These are phyloP conservation scores for Wilcoxina mikolae DNA, from an alignment of 495 filamentous ascomycete species.

Conservation along the genomic window DNA sequence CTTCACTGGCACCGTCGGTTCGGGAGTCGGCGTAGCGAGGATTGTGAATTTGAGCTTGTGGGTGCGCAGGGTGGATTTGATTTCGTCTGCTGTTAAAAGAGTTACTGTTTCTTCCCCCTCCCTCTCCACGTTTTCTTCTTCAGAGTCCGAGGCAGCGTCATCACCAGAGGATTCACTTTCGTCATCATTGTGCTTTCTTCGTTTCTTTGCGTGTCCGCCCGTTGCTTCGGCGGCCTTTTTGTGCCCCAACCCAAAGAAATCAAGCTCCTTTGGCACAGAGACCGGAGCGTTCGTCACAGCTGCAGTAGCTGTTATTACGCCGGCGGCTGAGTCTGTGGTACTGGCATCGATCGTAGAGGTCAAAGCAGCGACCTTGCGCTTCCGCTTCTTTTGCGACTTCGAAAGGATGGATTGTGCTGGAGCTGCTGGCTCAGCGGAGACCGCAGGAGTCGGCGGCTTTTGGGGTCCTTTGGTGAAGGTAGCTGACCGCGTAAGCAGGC, in stretches of 20 bases:
- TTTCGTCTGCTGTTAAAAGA: constrained; percentile 46
- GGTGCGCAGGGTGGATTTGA: constrained; percentile 55
- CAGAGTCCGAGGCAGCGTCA: not conserved
- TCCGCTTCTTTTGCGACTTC: not conserved
- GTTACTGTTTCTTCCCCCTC: constrained; percentile 21
- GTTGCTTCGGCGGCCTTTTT: not conserved
- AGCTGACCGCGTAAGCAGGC: constrained; percentile 49
- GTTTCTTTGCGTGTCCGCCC: not conserved
- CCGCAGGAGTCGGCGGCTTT: constrained; percentile 34
- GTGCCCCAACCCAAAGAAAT: not conserved
- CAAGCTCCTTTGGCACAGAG: not conserved
- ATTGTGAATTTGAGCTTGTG: constrained; percentile 81
- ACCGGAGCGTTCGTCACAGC: not conserved
- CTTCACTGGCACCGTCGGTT: constrained; percentile 27
- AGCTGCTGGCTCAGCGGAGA: not conserved
- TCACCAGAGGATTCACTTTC: not conserved
- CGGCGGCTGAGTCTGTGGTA: not conserved
- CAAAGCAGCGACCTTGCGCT: not conserved
- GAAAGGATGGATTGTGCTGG: not conserved
- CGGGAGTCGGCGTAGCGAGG: constrained; percentile 35
- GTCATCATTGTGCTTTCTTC: not conserved
- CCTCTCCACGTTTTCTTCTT: not conserved
- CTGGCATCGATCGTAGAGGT: not conserved
- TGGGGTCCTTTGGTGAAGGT: constrained; percentile 32
- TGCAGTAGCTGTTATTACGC: not conserved